These are phyloP conservation scores for Colletotrichum limetticola DNA, from an alignment of 2,329 filamentous ascomycete genomes.

Conservation along the genomic window DNA sequence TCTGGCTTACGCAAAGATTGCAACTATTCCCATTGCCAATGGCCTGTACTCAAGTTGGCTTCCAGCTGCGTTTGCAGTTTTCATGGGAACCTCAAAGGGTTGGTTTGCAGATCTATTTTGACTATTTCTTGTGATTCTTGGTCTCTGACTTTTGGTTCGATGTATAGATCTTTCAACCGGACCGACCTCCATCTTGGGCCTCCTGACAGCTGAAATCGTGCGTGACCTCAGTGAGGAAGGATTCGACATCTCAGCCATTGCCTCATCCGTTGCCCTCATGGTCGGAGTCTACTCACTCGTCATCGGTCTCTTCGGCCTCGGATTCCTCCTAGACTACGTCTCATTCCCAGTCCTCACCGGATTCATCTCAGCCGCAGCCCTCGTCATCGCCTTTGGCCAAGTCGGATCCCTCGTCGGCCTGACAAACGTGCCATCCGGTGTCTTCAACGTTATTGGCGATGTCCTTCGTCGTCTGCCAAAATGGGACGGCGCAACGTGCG, in stretches of 20 bases:
- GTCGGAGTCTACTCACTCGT: slow-evolving; percentile 70
- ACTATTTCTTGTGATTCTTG: background rate
- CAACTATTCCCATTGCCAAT: slow-evolving; percentile 69
- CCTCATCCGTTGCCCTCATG: slow-evolving; percentile 71
- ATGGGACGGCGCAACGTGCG: slow-evolving; percentile 70
- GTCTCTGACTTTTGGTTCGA: background rate
- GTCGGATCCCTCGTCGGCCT: slow-evolving; percentile 69
- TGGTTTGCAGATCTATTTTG: background rate
- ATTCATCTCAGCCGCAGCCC: slow-evolving; percentile 74
- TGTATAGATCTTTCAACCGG: slow-evolving; percentile 68
- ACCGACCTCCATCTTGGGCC: slow-evolving; percentile 72
- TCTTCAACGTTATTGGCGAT: slow-evolving; percentile 29
- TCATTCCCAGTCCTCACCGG: slow-evolving; percentile 72
- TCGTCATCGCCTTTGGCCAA: slow-evolving; percentile 73
- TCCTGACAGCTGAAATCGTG: slow-evolving; percentile 72
- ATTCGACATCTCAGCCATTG: slow-evolving; percentile 57
- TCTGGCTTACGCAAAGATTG: slow-evolving; percentile 71
- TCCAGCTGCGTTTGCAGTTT: slow-evolving; percentile 65
- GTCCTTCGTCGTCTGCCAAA: slow-evolving; percentile 42
- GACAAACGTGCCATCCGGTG: slow-evolving; percentile 38
- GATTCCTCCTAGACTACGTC: slow-evolving; percentile 75
- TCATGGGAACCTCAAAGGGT: slow-evolving; percentile 73
- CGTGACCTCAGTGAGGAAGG: slow-evolving; percentile 57
- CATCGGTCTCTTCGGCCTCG: slow-evolving; percentile 70
- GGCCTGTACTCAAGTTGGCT: slow-evolving; percentile 71